These are phyloP conservation scores for Fraxinus baroniana DNA, from an alignment of 305 asterid genomes.

Conservation along the genomic window DNA sequence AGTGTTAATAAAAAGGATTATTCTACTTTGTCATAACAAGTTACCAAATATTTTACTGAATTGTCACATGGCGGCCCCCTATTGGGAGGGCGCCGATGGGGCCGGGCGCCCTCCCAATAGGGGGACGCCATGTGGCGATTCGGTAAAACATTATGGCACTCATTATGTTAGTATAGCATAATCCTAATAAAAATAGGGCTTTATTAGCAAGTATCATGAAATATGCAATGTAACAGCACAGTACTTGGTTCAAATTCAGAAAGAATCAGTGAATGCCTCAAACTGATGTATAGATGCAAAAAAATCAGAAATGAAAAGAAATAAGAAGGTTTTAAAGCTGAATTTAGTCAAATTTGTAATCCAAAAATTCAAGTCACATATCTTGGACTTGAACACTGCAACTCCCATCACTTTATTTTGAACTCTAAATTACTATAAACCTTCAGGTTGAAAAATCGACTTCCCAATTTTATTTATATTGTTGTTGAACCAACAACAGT, in stretches of 20 bases:
- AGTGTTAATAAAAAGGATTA: not conserved
- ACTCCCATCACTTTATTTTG: not conserved
- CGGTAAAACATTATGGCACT: no score
- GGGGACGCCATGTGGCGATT: no score
- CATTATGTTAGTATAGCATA: no score
- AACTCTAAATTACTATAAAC: not conserved
- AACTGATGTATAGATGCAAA: not conserved
- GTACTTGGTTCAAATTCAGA: not conserved
- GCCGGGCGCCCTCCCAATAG: no score
- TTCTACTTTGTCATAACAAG: no score
- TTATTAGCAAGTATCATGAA: not conserved
- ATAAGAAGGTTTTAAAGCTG: not conserved
- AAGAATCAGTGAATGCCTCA: not conserved
- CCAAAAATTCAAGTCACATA: not conserved
- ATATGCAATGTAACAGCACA: not conserved
- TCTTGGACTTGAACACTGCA: not conserved
- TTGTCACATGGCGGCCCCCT: no score
- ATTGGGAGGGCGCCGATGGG: no score
- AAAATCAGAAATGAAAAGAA: not conserved
- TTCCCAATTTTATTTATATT: not conserved
- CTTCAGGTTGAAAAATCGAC: not conserved
- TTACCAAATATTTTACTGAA: no score
- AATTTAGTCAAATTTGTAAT: not conserved
- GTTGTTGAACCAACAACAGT: not conserved
- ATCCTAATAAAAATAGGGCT: not conserved